Conservation (phyloP, 257 asterid genomes). For the Agastache rugosa region DNA sequence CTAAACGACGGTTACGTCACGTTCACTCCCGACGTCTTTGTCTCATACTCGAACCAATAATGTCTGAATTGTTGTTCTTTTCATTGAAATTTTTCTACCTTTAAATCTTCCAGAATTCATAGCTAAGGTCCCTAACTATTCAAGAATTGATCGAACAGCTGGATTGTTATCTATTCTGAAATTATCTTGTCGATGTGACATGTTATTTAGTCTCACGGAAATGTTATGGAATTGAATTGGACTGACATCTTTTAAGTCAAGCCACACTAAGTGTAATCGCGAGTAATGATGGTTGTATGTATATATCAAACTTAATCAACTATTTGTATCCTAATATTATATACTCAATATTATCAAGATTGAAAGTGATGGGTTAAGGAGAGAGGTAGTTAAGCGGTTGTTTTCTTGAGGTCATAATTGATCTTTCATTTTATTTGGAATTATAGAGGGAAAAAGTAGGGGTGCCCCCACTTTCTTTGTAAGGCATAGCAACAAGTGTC, state of each 20-base stretch:
- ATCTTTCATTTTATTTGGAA: conserved; percentile 20
- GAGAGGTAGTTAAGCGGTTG: background rate
- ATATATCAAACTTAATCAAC: no score
- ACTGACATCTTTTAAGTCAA: no score
- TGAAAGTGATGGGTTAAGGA: background rate
- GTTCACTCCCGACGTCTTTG: background rate
- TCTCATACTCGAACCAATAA: background rate
- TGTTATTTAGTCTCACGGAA: no score
- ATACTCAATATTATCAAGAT: background rate
- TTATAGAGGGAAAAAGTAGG: background rate
- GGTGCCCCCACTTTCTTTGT: conserved; percentile 29
- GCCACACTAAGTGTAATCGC: no score
- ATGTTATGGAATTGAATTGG: no score
- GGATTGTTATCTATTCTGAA: no score
- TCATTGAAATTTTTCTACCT: background rate
- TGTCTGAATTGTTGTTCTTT: background rate
- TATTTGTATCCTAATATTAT: no score
- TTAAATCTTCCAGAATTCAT: background rate
- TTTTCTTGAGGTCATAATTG: conserved; percentile 21
- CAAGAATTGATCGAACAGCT: no score
- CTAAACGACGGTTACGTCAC: no score
- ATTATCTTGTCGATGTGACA: no score
- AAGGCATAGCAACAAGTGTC: conserved; percentile 5
- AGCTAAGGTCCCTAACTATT: no score
- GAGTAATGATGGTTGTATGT: no score